These are phyloP conservation scores for Phyllostachys edulis DNA, from an alignment of 176 grass and related monocot genomes.

Conservation along the genomic window DNA sequence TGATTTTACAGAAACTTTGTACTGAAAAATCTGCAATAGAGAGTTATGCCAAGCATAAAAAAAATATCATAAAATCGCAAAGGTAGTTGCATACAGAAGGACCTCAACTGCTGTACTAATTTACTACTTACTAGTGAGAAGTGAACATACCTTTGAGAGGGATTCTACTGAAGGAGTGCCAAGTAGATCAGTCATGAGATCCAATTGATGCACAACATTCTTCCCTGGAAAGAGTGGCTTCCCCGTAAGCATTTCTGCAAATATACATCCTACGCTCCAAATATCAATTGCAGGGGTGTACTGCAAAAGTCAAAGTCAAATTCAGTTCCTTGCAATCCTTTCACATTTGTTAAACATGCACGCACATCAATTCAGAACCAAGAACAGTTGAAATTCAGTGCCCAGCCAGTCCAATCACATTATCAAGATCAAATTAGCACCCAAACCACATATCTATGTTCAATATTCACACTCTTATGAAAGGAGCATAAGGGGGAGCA, in stretches of 20 bases:
- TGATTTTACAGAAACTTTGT: not conserved
- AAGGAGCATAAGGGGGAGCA: not conserved
- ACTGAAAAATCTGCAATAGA: constrained; percentile 5
- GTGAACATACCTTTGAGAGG: constrained; percentile 56
- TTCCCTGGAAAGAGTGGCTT: constrained; percentile 93
- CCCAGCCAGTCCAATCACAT: not conserved
- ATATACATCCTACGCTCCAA: constrained; percentile 95
- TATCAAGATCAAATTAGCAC: constrained; percentile 18
- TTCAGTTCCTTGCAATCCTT: constrained; percentile 21
- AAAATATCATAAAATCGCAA: not conserved
- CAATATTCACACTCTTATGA: constrained; percentile 12
- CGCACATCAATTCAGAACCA: constrained; percentile 3
- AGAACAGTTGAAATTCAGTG: constrained; percentile 11
- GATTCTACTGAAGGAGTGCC: constrained; percentile 85
- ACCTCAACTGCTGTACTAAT: not conserved
- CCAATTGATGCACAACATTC: constrained; percentile 94
- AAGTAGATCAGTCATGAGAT: constrained; percentile 92
- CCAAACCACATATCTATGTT: not conserved
- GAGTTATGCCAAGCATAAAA: not conserved
- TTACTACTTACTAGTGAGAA: constrained; percentile 1
- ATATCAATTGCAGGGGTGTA: constrained; percentile 95
- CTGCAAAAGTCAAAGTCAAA: constrained; percentile 47
- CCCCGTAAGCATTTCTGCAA: constrained; percentile 86
- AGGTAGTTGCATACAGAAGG: not conserved
- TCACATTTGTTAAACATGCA: constrained; percentile 11